Evolutionary conservation across 179 eudicot species (phyloP).

Genomic region (Camellia oleifera): DNA sequence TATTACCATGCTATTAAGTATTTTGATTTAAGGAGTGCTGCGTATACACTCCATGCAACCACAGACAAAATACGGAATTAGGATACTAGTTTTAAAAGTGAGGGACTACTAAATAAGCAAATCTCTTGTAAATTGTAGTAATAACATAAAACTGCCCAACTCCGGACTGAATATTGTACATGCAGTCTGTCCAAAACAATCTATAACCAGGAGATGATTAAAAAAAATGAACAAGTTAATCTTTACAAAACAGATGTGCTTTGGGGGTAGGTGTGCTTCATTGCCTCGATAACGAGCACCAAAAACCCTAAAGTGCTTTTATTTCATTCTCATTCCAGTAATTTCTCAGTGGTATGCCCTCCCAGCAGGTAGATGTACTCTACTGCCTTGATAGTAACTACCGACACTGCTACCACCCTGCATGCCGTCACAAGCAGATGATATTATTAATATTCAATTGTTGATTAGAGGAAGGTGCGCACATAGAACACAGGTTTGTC

Average conservation of each 20-base stretch:
- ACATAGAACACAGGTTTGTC: background rate
- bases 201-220: too few relatives aligned
- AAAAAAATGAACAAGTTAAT: too few relatives aligned
- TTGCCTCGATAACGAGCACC: too few relatives aligned
- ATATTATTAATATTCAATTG: background rate
- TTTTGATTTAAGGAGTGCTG: too few relatives aligned
- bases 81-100: background rate
- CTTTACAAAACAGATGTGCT: too few relatives aligned
- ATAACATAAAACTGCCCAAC: background rate
- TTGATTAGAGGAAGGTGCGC: background rate
- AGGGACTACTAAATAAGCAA: too few relatives aligned
- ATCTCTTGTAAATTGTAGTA: too few relatives aligned
- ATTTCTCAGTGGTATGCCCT: slow-evolving; percentile 10
- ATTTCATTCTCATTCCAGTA: background rate
- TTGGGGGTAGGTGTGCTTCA: too few relatives aligned
- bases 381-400: slow-evolving; percentile 12
- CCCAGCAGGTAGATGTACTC: background rate
- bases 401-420: slow-evolving; percentile 9
- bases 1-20: too few relatives aligned
- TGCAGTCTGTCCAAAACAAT: background rate
- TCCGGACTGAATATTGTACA: background rate
- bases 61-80: background rate
- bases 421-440: background rate
- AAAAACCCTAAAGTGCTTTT: too few relatives aligned
- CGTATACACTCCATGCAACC: too few relatives aligned